A percentile compares a stretch with the other conserved stretches of the same genome.
Conservation (phyloP, 768 basidiomycete species). For the Hebeloma cylindrosporum region DNA sequence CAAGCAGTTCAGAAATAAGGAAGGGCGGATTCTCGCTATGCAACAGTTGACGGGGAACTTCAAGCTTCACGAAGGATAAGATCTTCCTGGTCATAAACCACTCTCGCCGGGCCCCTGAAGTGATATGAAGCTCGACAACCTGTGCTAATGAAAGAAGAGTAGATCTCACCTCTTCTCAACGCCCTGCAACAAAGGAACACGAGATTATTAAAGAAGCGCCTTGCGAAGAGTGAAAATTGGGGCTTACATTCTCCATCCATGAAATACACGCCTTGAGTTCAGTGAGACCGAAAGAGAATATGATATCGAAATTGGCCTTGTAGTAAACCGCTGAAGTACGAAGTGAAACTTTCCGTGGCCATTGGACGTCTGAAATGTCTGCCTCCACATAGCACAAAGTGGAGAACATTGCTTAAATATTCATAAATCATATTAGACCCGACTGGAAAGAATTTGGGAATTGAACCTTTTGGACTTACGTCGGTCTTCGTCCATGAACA, state of each 20-base stretch:
- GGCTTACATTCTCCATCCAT: slow-evolving; percentile 46
- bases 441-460: background rate
- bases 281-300: slow-evolving; percentile 48
- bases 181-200: slow-evolving; percentile 1
- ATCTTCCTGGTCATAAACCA: slow-evolving; percentile 5
- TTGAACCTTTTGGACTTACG: slow-evolving; percentile 5
- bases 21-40: background rate
- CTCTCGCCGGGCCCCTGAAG: slow-evolving; percentile 9
- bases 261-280: slow-evolving; percentile 47
- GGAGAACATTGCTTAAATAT: slow-evolving; percentile 2
- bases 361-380: slow-evolving; percentile 7
- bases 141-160: background rate
- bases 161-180: slow-evolving; percentile 13
- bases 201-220: background rate
- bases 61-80: background rate
- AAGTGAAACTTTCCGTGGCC: background rate
- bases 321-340: slow-evolving; percentile 21
- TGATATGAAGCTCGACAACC: background rate
- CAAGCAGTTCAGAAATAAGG: background rate
- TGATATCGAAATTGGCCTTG: slow-evolving; percentile 31
- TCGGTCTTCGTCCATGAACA: slow-evolving; percentile 8
- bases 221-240: background rate
- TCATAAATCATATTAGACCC: background rate
- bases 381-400: slow-evolving; percentile 19
- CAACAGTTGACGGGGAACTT: background rate